Evolutionary conservation across 2,329 filamentous ascomycete genomes (phyloP).

Genomic region (Uncinocarpus reesii): DNA sequence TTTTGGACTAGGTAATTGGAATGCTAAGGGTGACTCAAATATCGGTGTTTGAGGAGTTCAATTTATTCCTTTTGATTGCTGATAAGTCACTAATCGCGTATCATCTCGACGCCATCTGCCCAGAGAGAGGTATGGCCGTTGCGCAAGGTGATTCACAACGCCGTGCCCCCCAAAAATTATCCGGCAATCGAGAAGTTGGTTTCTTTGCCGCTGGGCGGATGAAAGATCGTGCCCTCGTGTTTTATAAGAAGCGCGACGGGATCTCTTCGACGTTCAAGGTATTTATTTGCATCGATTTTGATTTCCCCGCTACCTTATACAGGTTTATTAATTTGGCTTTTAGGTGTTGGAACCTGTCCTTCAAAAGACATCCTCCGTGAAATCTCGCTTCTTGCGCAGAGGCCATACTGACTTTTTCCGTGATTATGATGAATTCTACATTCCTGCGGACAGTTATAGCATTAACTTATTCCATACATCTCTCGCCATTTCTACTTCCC

Average conservation of each 20-base stretch:
- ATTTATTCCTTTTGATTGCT: constrained; percentile 78
- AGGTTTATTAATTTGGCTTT: constrained; percentile 12
- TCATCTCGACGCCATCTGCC: constrained; percentile 73
- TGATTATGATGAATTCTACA: constrained; percentile 98
- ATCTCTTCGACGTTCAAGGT: constrained; percentile 82
- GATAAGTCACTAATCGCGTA: constrained; percentile 89
- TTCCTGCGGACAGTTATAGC: constrained; percentile 86
- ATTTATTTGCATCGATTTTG: constrained; percentile 15
- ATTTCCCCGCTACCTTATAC: background rate
- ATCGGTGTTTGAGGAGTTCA: constrained; percentile 89
- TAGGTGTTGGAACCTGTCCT: constrained; percentile 88
- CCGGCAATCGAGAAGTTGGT: constrained; percentile 77
- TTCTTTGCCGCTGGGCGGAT: constrained; percentile 95
- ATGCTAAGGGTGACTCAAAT: constrained; percentile 76
- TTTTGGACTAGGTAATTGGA: constrained; percentile 55
- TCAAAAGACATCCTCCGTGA: constrained; percentile 81
- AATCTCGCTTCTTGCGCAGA: constrained; percentile 55
- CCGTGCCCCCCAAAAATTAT: constrained; percentile 82
- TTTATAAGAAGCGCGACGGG: constrained; percentile 94
- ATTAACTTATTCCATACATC: constrained; percentile 95
- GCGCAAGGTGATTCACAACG: constrained; percentile 59
- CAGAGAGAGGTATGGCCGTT: constrained; percentile 30
- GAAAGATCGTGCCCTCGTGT: constrained; percentile 89
- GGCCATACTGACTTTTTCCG: constrained; percentile 90
- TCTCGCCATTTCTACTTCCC: constrained; percentile 79